Evolutionary conservation across 2,329 filamentous ascomycete species (phyloP).

Genomic region (Monosporascus sp.): DNA sequence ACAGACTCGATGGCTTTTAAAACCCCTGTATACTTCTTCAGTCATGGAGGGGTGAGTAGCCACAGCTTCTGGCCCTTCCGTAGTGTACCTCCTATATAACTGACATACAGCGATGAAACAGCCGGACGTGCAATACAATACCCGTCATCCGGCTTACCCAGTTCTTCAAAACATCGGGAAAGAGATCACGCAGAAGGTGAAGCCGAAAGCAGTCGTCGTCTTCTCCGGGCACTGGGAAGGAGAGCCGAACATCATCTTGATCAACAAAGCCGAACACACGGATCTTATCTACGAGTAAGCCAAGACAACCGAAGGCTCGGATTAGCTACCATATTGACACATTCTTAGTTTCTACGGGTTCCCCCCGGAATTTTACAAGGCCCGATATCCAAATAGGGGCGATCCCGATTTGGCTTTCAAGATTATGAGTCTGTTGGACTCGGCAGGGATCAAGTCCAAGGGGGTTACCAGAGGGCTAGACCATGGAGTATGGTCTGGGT

Average conservation of each 20-base stretch:
- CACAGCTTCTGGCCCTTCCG: neutral
- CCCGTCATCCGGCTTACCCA: conserved; percentile 59
- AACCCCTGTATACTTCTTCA: conserved; percentile 44
- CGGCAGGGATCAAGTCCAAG: conserved; percentile 54
- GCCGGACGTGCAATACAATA: conserved; percentile 65
- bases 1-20: conserved; percentile 20
- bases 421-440: conserved; percentile 49
- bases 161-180: conserved; percentile 60
- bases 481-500: conserved; percentile 70
- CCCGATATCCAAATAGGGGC: conserved; percentile 60
- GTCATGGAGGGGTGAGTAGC: conserved; percentile 42
- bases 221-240: conserved; percentile 77
- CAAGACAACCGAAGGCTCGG: neutral
- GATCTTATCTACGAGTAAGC: conserved; percentile 64
- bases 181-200: conserved; percentile 66
- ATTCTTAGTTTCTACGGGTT: conserved; percentile 61
- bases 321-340: conserved; percentile 10
- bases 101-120: conserved; percentile 17
- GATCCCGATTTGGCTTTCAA: conserved; percentile 53
- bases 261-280: conserved; percentile 61
- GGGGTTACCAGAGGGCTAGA: conserved; percentile 62
- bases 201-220: conserved; percentile 67
- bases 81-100: neutral
- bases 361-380: conserved; percentile 62
- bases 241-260: conserved; percentile 47